Evolutionary conservation across 768 basidiomycete species (phyloP), one percentile per base, ranked within the genome.

Genomic region (Xerocomellus chrysenteron): DNA sequence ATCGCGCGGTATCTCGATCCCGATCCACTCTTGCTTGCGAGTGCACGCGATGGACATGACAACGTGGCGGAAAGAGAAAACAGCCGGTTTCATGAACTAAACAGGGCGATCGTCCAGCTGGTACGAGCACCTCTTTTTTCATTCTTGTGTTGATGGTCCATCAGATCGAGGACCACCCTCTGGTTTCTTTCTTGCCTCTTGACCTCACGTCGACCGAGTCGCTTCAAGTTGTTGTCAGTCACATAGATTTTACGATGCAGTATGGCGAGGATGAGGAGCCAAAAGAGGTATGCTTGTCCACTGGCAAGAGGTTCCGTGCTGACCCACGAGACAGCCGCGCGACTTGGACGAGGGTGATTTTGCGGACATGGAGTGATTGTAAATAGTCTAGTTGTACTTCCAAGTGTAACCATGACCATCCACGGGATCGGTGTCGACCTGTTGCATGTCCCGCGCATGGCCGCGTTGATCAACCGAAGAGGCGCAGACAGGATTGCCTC

Each of bases 241-340:
- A 99, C 70, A 90, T 99, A 52, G 97, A 99, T 75, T 96, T 93
- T 65, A 90, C 93, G 55, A 94, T 99, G 86, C 97, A 99, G 70
- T 99, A 97, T 66, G 96, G 96, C 35, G 96, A 98, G 76, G 93
- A 95, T 56, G 96, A 99, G 70, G 96, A 99, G 68, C 95, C 96
- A 16, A 94, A 89, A 78, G 92, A 92, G 84, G 91, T 90, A 66
- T 55, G 78, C 59, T 21, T 37, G 19, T 48, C 54, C 33, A 54
- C 47, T 42, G 33, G 14, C 53, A 41, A 40, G 47, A 4, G 3
- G 53, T 37, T 26, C 3, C n/a, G 47, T 46, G 54, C 50, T 66
- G 47, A 57, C 39, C 21, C 59, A 67, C 28, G 30, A 43, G 39
- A 61, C 63, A 95, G 88, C 95, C 94, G 13, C 90, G 84, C 68